Conservation (phyloP, 1,139 yeast genomes). For the Yamadazyma kanchanaburiensis region DNA sequence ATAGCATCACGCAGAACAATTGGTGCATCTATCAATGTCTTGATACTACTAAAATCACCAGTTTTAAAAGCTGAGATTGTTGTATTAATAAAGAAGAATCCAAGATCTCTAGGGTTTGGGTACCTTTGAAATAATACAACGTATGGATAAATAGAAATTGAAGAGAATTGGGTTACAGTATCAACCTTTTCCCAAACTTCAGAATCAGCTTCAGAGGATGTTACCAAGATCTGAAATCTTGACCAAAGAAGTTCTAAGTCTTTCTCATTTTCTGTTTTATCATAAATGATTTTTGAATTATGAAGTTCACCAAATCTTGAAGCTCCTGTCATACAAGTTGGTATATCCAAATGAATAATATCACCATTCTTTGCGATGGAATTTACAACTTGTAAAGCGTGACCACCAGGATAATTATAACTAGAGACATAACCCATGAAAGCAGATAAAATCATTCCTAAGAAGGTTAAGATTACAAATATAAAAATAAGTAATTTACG, state of each 20-base stretch:
- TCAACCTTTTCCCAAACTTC: conserved; percentile 26
- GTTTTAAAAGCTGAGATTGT: conserved; percentile 8
- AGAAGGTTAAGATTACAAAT: conserved; percentile 22
- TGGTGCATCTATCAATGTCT: conserved; percentile 18
- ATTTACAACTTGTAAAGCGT: conserved; percentile 59
- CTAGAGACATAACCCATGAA: conserved; percentile 63
- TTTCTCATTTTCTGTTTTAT: conserved; percentile 59
- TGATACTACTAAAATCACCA: conserved; percentile 13
- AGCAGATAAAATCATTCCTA: conserved; percentile 39
- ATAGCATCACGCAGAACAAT: conserved; percentile 24
- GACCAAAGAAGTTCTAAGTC: conserved; percentile 46
- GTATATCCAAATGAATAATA: conserved; percentile 70
- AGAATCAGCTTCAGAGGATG: conserved; percentile 27
- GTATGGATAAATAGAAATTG: conserved; percentile 19
- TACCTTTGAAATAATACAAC: conserved; percentile 9
- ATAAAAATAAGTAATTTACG: conserved; percentile 22
- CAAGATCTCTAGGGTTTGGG: conserved; percentile 9
- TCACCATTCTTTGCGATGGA: conserved; percentile 23
- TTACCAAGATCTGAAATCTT: conserved; percentile 57
- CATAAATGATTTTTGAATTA: conserved; percentile 50
- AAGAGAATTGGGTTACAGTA: conserved; percentile 18
- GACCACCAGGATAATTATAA: conserved; percentile 88
- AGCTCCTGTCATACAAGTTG: conserved; percentile 87
- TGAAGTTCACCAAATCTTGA: conserved; percentile 67
- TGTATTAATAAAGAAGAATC: not conserved